Percentiles rank a stretch among this genome's conserved stretches.
Evolutionary conservation across 164 flowering plant species (phyloP).

Genomic region (Euptelea pleiosperma): DNA sequence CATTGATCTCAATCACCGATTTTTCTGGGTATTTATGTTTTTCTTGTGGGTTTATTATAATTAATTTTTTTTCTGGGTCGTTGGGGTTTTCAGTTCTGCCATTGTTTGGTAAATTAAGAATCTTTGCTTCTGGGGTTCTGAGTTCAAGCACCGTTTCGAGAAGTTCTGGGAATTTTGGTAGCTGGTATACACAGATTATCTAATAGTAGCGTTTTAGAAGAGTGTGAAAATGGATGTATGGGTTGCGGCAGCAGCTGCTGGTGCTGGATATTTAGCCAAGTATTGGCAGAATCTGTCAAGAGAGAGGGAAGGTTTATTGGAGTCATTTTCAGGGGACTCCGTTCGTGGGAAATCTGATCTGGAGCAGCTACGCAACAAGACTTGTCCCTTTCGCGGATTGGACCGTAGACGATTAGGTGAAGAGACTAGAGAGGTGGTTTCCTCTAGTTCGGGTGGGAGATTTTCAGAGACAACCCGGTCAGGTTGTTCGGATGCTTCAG

Average conservation of each 20-base stretch:
- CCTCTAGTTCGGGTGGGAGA: conserved; percentile 12
- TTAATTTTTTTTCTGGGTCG: neutral
- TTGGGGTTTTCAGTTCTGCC: neutral
- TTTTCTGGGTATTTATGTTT: too few relatives aligned
- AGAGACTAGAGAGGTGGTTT: conserved; percentile 5
- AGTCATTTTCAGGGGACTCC: conserved; percentile 22
- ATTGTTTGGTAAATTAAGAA: neutral
- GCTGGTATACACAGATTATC: too few relatives aligned
- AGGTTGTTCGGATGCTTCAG: conserved; percentile 17
- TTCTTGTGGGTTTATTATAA: neutral
- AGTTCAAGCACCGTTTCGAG: neutral
- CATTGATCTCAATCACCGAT: too few relatives aligned
- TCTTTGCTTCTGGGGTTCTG: neutral
- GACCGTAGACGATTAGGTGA: conserved; percentile 16
- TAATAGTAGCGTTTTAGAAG: neutral
- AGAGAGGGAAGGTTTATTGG: conserved; percentile 27
- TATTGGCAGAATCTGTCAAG: conserved; percentile 36
- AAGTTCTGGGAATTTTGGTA: neutral
- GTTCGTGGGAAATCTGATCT: conserved; percentile 18
- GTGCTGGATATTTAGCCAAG: conserved; percentile 63
- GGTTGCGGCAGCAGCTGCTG: conserved; percentile 72
- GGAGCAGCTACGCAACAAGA: conserved; percentile 11
- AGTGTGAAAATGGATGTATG: conserved; percentile 55
- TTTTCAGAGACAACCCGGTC: conserved; percentile 7
- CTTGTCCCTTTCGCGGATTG: conserved; percentile 24